Conservation (phyloP, 139 green algal species). For the Marvania coccoides region DNA sequence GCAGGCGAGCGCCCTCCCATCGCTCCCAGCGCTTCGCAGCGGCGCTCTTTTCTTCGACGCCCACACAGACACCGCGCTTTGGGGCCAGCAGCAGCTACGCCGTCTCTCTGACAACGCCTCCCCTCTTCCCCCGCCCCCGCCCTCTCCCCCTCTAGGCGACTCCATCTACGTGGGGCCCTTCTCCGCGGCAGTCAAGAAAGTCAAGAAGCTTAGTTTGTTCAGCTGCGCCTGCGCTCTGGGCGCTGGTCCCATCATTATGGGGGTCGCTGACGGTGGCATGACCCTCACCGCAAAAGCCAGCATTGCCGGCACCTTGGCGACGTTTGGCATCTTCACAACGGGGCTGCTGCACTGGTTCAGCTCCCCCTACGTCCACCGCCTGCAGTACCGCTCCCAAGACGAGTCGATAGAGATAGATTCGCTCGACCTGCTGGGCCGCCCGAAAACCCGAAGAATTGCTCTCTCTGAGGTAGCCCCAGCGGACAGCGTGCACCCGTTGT, state of each 20-base stretch:
- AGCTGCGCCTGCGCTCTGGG: conserved; percentile 31
- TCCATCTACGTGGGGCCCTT: conserved; percentile 20
- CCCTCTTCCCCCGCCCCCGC: too few relatives aligned
- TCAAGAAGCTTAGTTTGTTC: conserved; percentile 43
- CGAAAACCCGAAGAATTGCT: background rate
- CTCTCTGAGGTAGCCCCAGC: conserved; percentile 14
- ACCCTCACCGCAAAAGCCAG: conserved; percentile 22
- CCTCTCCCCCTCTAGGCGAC: too few relatives aligned
- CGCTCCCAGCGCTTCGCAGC: too few relatives aligned
- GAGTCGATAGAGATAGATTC: conserved; percentile 3
- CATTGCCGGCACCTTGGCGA: conserved; percentile 27
- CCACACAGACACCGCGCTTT: too few relatives aligned
- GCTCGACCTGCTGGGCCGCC: conserved; percentile 20
- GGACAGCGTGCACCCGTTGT: conserved; percentile 30
- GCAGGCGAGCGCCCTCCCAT: too few relatives aligned
- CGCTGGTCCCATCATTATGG: conserved; percentile 31
- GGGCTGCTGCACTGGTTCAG: conserved; percentile 41
- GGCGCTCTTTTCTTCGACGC: too few relatives aligned
- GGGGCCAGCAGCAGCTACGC: too few relatives aligned
- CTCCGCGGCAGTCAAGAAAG: background rate
- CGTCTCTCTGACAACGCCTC: too few relatives aligned
- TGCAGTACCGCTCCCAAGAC: conserved; percentile 1
- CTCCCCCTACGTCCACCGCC: conserved; percentile 14
- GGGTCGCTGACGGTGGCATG: conserved; percentile 4
- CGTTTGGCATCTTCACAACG: conserved; percentile 44